Evolutionary conservation across 1,139 yeast species (phyloP), one percentile per base, ranked within the genome.

Genomic region (Candida buenavistaensis): DNA sequence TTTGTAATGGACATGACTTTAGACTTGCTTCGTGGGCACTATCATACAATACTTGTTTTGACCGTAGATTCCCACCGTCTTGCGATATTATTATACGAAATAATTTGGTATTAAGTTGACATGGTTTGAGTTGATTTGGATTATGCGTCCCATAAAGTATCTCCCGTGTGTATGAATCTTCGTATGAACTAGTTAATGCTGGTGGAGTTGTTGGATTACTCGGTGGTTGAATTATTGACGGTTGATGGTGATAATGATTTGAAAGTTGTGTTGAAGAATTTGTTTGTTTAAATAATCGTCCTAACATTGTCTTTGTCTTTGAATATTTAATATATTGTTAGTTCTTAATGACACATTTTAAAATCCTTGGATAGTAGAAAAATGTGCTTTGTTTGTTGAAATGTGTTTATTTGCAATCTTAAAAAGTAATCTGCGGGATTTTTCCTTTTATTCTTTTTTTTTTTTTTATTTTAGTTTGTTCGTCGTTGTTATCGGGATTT

Each of bases 11-110:
- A 27, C 25, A 30, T 33, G 23, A 15, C 24, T 35, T 36, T 25
- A 34, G 23, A 12, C 6, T 13, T 13, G 23, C 17, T 11, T 60
- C 62, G 30, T 40, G 41, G 4, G 67, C 56, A 5, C 79, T 65
- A 50, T 77, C 82, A 45, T 58, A 72, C 14, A 77, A 51, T 4
- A 70, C 65, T 45, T 72, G 78, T 41, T 73, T 75, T 2, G 69
- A 52, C 12, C 80, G 51, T 6, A 75, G 44, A 41, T 54, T 68
- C 0, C 79, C 79, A 3, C 75, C 78, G 47, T 76, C 82, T 48
- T 76, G 81, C 7, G 77, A 56, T 28, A 76, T 58, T 3, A 76
- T 50, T 21, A 75, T 50, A 24, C 82, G 54, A 48, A 71, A 73
- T 11, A 57, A 54, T 33, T 61, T 57, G 15, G 52, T 45, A 37